Evolutionary conservation across 805 yeast species (phyloP).

Genomic region (Millerozyma miso): DNA sequence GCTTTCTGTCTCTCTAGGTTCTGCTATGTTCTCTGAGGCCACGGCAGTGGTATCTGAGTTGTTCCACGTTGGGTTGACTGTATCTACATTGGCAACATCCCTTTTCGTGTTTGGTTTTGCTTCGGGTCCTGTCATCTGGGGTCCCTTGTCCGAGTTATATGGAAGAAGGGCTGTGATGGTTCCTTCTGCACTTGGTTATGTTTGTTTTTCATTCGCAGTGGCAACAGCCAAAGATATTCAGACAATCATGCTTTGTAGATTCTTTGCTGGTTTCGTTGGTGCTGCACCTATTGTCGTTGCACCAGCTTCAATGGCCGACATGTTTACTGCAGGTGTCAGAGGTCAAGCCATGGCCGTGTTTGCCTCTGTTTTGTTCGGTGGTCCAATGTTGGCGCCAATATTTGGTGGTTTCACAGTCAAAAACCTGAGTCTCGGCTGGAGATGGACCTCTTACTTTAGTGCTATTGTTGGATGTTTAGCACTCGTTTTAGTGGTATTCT

Average conservation of each 20-base stretch:
- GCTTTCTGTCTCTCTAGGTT: conserved; percentile 37
- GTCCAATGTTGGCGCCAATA: conserved; percentile 76
- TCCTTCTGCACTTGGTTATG: conserved; percentile 37
- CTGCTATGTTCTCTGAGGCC: conserved; percentile 69
- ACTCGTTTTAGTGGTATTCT: conserved; percentile 21
- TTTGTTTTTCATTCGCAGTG: conserved; percentile 47
- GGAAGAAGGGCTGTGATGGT: conserved; percentile 66
- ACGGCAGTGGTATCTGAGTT: conserved; percentile 40
- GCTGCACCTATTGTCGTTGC: conserved; percentile 77
- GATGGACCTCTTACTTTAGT: conserved; percentile 47
- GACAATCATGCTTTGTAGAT: conserved; percentile 68
- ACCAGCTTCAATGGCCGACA: conserved; percentile 79
- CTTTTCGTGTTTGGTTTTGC: conserved; percentile 81
- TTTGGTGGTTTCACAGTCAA: conserved; percentile 26
- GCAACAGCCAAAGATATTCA: conserved; percentile 75
- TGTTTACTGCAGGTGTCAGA: conserved; percentile 57
- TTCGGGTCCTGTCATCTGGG: conserved; percentile 82
- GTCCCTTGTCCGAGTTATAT: conserved; percentile 73
- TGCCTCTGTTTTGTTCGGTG: conserved; percentile 61
- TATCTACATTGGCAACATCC: conserved; percentile 69
- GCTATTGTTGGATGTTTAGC: conserved; percentile 31
- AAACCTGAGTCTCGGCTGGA: conserved; percentile 38
- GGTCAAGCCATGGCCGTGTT: conserved; percentile 72
- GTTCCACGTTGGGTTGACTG: conserved; percentile 58
- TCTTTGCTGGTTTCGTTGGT: conserved; percentile 72